A percentile compares a stretch with the other conserved stretches of the same genome.
These are phyloP conservation scores for Babesia gibsoni DNA, from an alignment of 169 alveolate genomes.

Conservation along the genomic window DNA sequence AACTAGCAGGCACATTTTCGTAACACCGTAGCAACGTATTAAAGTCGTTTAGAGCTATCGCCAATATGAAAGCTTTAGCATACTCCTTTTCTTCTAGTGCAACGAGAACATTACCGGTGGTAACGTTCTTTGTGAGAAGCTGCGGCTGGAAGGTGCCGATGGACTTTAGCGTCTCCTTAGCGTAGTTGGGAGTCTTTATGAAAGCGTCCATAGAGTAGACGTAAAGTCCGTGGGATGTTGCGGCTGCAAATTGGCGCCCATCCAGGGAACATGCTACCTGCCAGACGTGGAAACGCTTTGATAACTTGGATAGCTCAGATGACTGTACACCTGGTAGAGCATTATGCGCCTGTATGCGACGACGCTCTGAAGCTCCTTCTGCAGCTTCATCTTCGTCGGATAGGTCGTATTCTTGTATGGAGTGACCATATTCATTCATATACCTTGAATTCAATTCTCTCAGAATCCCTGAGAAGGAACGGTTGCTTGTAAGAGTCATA, in stretches of 20 bases:
- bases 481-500: slow-evolving; percentile 61
- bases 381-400: slow-evolving; percentile 51
- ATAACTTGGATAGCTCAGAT: slow-evolving; percentile 52
- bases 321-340: slow-evolving; percentile 67
- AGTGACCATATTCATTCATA: slow-evolving; percentile 58
- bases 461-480: slow-evolving; percentile 64
- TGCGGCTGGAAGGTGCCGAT: slow-evolving; percentile 72
- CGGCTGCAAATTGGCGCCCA: slow-evolving; percentile 62
- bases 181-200: slow-evolving; percentile 44
- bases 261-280: slow-evolving; percentile 49
- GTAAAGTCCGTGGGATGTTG: slow-evolving; percentile 63
- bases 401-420: slow-evolving; percentile 55
- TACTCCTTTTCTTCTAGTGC: slow-evolving; percentile 69
- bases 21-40: slow-evolving; percentile 68
- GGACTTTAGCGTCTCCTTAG: slow-evolving; percentile 47
- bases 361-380: slow-evolving; percentile 58
- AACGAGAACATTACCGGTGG: slow-evolving; percentile 56
- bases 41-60: slow-evolving; percentile 78
- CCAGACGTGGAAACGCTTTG: slow-evolving; percentile 58
- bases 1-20: slow-evolving; percentile 66
- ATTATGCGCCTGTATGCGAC: slow-evolving; percentile 65
- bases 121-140: slow-evolving; percentile 77
- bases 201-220: slow-evolving; percentile 51
- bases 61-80: slow-evolving; percentile 70
- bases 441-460: slow-evolving; percentile 68